Evolutionary conservation across 345 rosid species (phyloP).

Genomic region (Brassica cretica): DNA sequence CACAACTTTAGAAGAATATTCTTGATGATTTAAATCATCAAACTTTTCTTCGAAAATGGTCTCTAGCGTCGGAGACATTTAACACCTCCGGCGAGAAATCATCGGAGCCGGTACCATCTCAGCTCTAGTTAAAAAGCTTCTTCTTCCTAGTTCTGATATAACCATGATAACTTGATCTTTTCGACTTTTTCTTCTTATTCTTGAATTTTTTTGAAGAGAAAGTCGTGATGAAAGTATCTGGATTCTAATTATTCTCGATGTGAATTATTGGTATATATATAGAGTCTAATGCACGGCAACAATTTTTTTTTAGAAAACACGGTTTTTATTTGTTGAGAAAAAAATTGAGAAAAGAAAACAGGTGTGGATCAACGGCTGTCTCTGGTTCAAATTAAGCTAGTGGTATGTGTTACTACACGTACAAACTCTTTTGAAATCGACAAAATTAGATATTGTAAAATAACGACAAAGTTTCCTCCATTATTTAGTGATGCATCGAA

Average conservation of each 20-base stretch:
- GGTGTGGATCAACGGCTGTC: constrained; percentile 27
- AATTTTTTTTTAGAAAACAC: constrained; percentile 20
- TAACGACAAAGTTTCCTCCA: constrained; percentile 14
- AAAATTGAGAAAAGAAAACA: background rate
- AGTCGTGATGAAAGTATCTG: constrained; percentile 7
- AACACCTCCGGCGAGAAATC: constrained; percentile 37
- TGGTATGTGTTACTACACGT: constrained; percentile 33
- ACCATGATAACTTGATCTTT: constrained; percentile 26
- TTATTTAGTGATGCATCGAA: constrained; percentile 21
- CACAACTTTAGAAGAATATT: background rate
- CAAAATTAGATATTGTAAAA: constrained; percentile 18
- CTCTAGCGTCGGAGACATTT: constrained; percentile 48
- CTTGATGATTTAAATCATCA: constrained; percentile 23
- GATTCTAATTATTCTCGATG: constrained; percentile 2
- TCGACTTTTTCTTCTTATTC: constrained; percentile 10
- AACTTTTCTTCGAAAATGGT: constrained; percentile 52
- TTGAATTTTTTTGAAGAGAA: constrained; percentile 23
- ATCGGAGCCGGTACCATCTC: constrained; percentile 46
- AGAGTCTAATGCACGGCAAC: constrained; percentile 8
- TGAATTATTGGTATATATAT: constrained; percentile 22
- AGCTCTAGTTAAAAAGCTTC: constrained; percentile 17
- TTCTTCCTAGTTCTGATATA: constrained; percentile 33
- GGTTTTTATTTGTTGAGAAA: constrained; percentile 28
- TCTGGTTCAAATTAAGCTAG: constrained; percentile 18
- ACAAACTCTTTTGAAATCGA: constrained; percentile 17